Conservation (phyloP, 2,329 filamentous ascomycete species). For the Ilyonectria robusta region DNA sequence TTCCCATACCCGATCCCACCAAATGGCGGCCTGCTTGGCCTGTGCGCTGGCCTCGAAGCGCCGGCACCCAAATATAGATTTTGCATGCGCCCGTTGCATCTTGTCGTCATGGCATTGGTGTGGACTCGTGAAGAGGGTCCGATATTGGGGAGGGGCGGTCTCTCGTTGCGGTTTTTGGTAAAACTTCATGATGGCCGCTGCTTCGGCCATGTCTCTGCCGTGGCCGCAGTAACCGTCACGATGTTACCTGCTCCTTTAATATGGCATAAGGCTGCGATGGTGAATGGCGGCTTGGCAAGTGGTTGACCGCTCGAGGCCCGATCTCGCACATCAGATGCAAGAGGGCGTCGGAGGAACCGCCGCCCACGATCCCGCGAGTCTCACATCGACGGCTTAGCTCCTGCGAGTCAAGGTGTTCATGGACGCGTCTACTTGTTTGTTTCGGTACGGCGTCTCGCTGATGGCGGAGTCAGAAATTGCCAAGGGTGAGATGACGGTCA, state of each 20-base stretch:
- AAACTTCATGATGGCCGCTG: not conserved
- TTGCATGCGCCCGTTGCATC: constrained; percentile 27
- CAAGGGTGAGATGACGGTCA: not conserved
- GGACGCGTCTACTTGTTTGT: not conserved
- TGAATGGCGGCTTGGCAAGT: not conserved
- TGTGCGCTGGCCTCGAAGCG: constrained; percentile 39
- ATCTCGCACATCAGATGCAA: constrained; percentile 9
- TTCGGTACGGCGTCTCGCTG: not conserved
- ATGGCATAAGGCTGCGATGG: not conserved
- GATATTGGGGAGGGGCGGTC: constrained; percentile 2
- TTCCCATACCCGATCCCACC: constrained; percentile 6
- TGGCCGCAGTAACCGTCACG: not conserved
- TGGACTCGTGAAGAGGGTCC: constrained; percentile 1
- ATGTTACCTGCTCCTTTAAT: not conserved
- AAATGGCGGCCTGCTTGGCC: constrained; percentile 12
- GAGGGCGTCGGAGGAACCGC: constrained; percentile 3
- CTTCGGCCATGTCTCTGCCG: not conserved
- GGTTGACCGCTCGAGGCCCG: constrained; percentile 17
- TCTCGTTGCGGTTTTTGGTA: not conserved
- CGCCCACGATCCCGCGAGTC: not conserved
- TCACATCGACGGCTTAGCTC: not conserved
- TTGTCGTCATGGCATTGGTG: constrained; percentile 27
- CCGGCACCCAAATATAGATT: constrained; percentile 35
- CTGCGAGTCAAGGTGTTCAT: not conserved
- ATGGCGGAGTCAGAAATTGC: not conserved